Conservation (phyloP, 1,284 basidiomycete genomes). For the Sanguinoderma infundibulare region DNA sequence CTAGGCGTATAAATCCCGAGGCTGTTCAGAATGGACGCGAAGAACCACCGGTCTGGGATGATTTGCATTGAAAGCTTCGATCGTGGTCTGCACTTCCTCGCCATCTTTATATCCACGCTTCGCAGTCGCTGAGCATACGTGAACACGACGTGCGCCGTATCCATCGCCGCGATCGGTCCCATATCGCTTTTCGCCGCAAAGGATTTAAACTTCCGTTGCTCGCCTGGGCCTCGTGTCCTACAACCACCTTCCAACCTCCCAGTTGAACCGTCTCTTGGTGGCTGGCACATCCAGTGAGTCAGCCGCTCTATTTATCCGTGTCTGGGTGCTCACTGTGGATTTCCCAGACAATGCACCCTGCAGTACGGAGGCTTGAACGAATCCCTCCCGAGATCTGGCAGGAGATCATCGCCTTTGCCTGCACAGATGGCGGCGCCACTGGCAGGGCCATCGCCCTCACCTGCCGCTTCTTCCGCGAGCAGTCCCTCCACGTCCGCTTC, state of each 20-base stretch:
- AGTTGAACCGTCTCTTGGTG: not conserved
- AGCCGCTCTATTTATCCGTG: no score
- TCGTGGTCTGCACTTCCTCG: not conserved
- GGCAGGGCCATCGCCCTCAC: conserved; percentile 7
- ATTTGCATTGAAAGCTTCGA: not conserved
- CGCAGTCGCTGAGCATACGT: not conserved
- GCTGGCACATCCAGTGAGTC: not conserved
- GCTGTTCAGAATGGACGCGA: not conserved
- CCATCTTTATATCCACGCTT: not conserved
- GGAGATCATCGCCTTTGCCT: conserved; percentile 6
- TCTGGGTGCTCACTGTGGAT: not conserved
- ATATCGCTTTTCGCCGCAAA: not conserved
- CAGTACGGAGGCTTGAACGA: not conserved
- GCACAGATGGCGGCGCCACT: conserved; percentile 11
- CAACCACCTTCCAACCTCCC: not conserved
- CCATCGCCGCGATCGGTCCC: not conserved
- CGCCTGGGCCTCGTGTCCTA: not conserved
- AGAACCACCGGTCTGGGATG: not conserved
- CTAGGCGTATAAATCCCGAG: not conserved
- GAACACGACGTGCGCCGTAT: not conserved
- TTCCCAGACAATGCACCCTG: conserved; percentile 2
- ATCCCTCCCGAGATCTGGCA: conserved; percentile 14
- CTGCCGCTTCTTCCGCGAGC: conserved; percentile 6
- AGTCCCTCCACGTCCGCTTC: conserved; percentile 3
- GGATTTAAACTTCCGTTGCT: not conserved